Evolutionary conservation across 495 filamentous ascomycete species (phyloP).

Genomic region (Xanthoparmelia taractica): DNA sequence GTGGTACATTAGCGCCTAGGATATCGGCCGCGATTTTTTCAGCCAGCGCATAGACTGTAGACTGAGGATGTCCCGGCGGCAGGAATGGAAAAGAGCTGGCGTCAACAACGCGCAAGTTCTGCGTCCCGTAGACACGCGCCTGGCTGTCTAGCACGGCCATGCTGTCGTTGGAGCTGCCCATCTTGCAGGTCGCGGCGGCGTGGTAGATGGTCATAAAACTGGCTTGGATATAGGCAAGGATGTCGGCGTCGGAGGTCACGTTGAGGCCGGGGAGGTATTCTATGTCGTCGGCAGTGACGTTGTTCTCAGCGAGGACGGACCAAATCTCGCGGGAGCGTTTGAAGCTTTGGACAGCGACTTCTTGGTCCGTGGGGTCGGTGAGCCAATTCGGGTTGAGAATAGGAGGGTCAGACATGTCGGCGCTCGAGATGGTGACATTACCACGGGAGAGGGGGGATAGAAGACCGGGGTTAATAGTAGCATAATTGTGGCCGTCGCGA

Average conservation of each 20-base stretch:
- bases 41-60: constrained; percentile 35
- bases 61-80: constrained; percentile 41
- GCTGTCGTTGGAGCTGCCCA: constrained; percentile 35
- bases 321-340: constrained; percentile 38
- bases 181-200: constrained; percentile 39
- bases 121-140: constrained; percentile 35
- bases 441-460: constrained; percentile 36
- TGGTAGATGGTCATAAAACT: constrained; percentile 42
- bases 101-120: constrained; percentile 43
- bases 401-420: constrained; percentile 14
- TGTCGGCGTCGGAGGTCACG: constrained; percentile 41
- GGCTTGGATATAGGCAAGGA: constrained; percentile 36
- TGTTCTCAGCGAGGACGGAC: constrained; percentile 18
- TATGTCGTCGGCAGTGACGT: constrained; percentile 28
- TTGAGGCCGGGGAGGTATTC: constrained; percentile 40
- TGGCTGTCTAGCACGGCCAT: constrained; percentile 39
- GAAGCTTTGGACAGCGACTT: constrained; percentile 47
- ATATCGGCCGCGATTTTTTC: constrained; percentile 35
- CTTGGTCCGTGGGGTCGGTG: constrained; percentile 28
- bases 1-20: constrained; percentile 17
- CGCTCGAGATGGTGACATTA: constrained; percentile 21
- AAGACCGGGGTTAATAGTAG: constrained; percentile 32
- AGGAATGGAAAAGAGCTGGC: constrained; percentile 46
- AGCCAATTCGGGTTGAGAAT: constrained; percentile 43
- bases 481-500: constrained; percentile 36